Evolutionary conservation across 2,329 filamentous ascomycete species (phyloP), one percentile per base, ranked within the genome.

Genomic region (Eutypa lata): DNA sequence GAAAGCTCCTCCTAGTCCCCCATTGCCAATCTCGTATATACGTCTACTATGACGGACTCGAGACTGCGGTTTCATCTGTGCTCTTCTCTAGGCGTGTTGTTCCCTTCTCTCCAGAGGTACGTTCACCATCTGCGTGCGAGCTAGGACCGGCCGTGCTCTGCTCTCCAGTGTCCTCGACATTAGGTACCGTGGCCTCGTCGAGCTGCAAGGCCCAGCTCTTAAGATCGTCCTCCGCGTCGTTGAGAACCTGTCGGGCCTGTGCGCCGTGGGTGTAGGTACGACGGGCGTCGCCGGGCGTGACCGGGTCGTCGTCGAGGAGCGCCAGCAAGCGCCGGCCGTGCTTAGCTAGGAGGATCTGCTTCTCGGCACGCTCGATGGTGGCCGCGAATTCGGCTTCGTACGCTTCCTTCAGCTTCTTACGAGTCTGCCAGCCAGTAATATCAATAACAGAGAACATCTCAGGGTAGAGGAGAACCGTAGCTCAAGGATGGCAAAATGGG

Each of bases 351-450:
- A 99, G 90, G 64, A 93, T 89, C 70, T 99, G 94, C 76, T 97
- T 97, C 77, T 97, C 94, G 22, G 91, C 91, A 31, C 93, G 89
- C 77, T 99, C 94, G 63, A 99, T 96, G 19, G 91, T 90, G 54
- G 92, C 91, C 16, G 89, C 84, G 59, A 96, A 90, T 69, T 97
- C 91, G 55, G 89, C 73, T 60, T 92, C 90, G 68, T 93, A 97
- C 22, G 94, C 90, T 73, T 97, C 90, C 75, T 96, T 97, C 74
- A 99, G 81, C 75, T 97, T 97, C 73, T 94, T 89, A 53, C 94
- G 89, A 35, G 94, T 97, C 89, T 94, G 57, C 38, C 16, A 1
- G 18, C 16, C 26, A 7, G 35, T 57, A 18, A 58, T 47, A 11
- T 49, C 8, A 2, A 35, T 46, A 40, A 48, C n/a, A 16, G 18